Percentiles rank a stretch among this genome's conserved stretches.
These are phyloP conservation scores for Hyaloscypha variabilis DNA, from an alignment of 495 filamentous ascomycete genomes.

Conservation along the genomic window DNA sequence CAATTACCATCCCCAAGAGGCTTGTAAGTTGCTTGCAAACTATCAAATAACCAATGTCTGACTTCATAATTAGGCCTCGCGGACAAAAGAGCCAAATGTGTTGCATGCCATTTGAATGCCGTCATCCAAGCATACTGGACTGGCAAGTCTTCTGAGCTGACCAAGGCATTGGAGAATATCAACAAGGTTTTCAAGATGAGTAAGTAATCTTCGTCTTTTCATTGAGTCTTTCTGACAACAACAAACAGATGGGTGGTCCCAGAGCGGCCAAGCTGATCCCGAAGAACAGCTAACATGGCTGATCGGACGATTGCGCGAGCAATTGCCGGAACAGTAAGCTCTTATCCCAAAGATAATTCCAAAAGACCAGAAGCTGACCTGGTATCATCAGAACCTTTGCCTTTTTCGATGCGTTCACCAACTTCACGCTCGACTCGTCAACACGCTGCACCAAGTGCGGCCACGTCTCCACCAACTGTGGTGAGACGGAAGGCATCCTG, in stretches of 20 bases:
- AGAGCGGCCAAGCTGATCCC: conserved; percentile 28
- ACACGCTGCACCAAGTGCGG: conserved; percentile 6
- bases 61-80: conserved; percentile 11
- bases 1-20: conserved; percentile 19
- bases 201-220: conserved; percentile 5
- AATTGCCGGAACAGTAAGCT: conserved; percentile 24
- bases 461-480: conserved; percentile 2
- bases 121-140: conserved; percentile 29
- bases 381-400: background rate
- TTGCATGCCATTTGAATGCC: conserved; percentile 22
- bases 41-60: too few relatives aligned
- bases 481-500: conserved; percentile 15
- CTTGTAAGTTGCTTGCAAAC: conserved; percentile 12
- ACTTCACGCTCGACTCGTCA: background rate
- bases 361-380: background rate
- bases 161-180: background rate
- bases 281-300: conserved; percentile 29
- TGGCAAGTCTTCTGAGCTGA: background rate
- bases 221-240: conserved; percentile 4
- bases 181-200: conserved; percentile 13
- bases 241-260: conserved; percentile 21
- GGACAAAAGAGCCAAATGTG: conserved; percentile 15
- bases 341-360: background rate
- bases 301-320: conserved; percentile 10
- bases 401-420: conserved; percentile 16